These are phyloP conservation scores for Globisporangium spinosum DNA, from an alignment of 352 stramenopile species.

Conservation along the genomic window DNA sequence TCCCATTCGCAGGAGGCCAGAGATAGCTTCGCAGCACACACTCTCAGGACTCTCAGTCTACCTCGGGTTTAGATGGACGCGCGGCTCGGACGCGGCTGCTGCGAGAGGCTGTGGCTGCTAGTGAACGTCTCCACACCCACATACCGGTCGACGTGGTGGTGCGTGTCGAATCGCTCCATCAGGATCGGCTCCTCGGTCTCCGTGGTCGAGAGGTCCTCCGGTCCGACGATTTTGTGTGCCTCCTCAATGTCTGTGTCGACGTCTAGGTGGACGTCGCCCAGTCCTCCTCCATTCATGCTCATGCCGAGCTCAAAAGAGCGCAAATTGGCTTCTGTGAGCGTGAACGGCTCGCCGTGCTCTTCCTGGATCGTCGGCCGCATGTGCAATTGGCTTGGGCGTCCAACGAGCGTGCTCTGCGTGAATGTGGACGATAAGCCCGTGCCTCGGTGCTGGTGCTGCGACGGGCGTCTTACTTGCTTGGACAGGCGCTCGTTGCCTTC, in stretches of 20 bases:
- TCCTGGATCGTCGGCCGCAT: conserved; percentile 10
- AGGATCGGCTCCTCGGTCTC: neutral
- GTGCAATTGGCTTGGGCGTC: neutral
- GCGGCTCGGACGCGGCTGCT: conserved; percentile 8
- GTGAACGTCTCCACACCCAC: neutral
- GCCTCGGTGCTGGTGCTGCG: neutral
- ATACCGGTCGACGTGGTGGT: conserved; percentile 1
- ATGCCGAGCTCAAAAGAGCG: conserved; percentile 16
- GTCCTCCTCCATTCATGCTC: neutral
- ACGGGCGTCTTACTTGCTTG: neutral
- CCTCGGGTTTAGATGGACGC: neutral
- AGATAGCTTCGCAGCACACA: no score
- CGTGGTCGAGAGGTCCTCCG: conserved; percentile 1
- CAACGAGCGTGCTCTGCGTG: conserved; percentile 11
- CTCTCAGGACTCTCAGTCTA: neutral
- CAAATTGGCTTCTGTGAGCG: conserved; percentile 19
- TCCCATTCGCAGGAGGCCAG: neutral
- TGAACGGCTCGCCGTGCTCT: conserved; percentile 8
- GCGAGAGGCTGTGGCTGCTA: neutral
- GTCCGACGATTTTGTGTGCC: neutral
- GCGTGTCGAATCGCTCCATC: neutral
- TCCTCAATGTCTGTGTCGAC: conserved; percentile 1
- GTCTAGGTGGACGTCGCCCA: neutral
- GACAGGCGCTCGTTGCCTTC: conserved; percentile 16
- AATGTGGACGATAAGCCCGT: conserved; percentile 15